These are phyloP conservation scores for Echria macrotheca DNA, from an alignment of 495 filamentous ascomycete species.

Conservation along the genomic window DNA sequence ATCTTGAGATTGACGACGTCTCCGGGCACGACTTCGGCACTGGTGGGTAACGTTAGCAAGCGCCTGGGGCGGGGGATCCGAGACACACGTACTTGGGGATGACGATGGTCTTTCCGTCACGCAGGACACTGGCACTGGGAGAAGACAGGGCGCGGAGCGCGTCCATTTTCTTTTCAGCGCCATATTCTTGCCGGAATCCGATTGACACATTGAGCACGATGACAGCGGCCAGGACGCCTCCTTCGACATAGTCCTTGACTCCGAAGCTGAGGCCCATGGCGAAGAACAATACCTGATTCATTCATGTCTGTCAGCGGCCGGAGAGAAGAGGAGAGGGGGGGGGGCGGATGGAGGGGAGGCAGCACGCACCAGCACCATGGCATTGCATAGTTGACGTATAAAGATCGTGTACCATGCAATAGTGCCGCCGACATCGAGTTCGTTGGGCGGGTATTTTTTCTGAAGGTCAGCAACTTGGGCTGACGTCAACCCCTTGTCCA, in stretches of 20 bases:
- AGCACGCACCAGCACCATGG: conserved; percentile 58
- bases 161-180: conserved; percentile 82
- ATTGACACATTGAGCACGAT: conserved; percentile 76
- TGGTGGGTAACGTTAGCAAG: conserved; percentile 20
- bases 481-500: conserved; percentile 54
- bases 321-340: neutral
- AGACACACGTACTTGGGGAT: conserved; percentile 50
- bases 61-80: neutral
- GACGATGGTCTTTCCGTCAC: conserved; percentile 59
- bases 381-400: conserved; percentile 60
- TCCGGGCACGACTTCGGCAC: conserved; percentile 72
- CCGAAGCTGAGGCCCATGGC: conserved; percentile 81
- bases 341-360: neutral
- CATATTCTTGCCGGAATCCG: conserved; percentile 77
- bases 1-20: conserved; percentile 77
- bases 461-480: conserved; percentile 45
- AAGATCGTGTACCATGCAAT: conserved; percentile 62
- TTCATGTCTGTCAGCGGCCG: conserved; percentile 14
- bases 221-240: conserved; percentile 73
- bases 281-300: conserved; percentile 64
- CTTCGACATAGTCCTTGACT: conserved; percentile 76
- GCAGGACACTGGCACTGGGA: conserved; percentile 69
- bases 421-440: conserved; percentile 54
- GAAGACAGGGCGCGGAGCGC: conserved; percentile 71
- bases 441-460: conserved; percentile 53